Evolutionary conservation across 106 monocot genomes (phyloP), one percentile per base, ranked within the genome.

Genomic region (Allium sativum): DNA sequence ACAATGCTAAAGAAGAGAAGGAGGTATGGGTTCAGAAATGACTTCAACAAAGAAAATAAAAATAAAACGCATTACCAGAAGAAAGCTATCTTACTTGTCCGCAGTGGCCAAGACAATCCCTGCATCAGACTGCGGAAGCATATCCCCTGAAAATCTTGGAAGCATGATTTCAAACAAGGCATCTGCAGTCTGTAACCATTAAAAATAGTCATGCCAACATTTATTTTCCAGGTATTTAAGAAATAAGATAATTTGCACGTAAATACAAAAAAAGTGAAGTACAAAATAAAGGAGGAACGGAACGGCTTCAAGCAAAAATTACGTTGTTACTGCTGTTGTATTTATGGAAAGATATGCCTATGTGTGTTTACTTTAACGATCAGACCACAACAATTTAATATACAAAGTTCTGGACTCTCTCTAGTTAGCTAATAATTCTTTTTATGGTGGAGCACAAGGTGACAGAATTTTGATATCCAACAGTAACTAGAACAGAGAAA

Each of bases 131-230:
- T 75, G 90, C 52, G 95, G 95, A 74, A 95, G 77, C 48, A 70
- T 44, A 79, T 95, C 95, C 15, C 95, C 90, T 14, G 95, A 90
- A 72, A 84, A 95, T 45, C 95, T 87, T 55, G 95, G 95, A 54
- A 95, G 80, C 21, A 69, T 84, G 41, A 95, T 87, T 65, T 95
- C 95, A 76, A 84, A 90, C 71, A 95, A 64, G 20, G 95, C 86
- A 19, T 95, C 95, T 72, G 95, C 87, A 90, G 85, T 75, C 95
- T 95, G 78, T 41, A 64, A 64, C 15, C 58, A 56, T 19, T 40
- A 47, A 70, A 55, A 14, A 53, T 16, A 64, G 40, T 71, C 53
- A 74, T 52, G 42, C 17, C 46, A 45, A 22, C 7, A 22, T 31
- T 31, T 31, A 31, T 31, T 31, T 31, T 31, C 31, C 31, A 31